phyloP scores from a whole-genome alignment of 495 filamentous ascomycete species.

The Symbiotaphrina buchneri region DNA sequence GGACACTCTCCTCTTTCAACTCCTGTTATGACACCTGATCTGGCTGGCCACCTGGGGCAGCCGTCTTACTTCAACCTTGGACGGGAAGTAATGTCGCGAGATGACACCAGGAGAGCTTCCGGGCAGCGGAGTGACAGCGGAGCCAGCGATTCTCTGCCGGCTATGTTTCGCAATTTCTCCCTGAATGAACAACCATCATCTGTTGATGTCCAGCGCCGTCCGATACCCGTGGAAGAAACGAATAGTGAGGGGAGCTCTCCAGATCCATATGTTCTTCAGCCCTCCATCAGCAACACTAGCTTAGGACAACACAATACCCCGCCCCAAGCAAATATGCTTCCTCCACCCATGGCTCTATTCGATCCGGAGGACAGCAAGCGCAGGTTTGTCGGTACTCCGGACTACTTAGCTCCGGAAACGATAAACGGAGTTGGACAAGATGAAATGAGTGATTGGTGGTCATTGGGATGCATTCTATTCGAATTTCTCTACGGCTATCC shows the following conservation, averaged over 20 bases:
- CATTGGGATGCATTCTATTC: slow-evolving; percentile 88
- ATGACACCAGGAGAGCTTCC: slow-evolving; percentile 59
- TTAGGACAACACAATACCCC: slow-evolving; percentile 26
- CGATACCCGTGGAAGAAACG: slow-evolving; percentile 44
- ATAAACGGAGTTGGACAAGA: slow-evolving; percentile 90
- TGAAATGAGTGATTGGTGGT: slow-evolving; percentile 99
- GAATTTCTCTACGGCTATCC: slow-evolving; percentile 87
- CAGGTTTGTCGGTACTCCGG: slow-evolving; percentile 87
- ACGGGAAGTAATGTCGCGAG: slow-evolving; percentile 41
- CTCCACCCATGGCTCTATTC: slow-evolving; percentile 87
- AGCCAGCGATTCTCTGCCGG: slow-evolving; percentile 62
- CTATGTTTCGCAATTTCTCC: slow-evolving; percentile 68
- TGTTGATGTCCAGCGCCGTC: slow-evolving; percentile 8
- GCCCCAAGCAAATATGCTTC: slow-evolving; percentile 61
- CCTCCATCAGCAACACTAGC: slow-evolving; percentile 29
- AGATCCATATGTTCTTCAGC: slow-evolving; percentile 35
- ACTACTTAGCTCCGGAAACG: slow-evolving; percentile 92
- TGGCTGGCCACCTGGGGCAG: slow-evolving; percentile 37
- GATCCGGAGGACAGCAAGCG: slow-evolving; percentile 87
- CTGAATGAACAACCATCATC: slow-evolving; percentile 33
- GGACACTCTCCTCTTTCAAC: slow-evolving; percentile 55
- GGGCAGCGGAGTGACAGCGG: slow-evolving; percentile 82
- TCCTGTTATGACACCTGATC: slow-evolving; percentile 72
- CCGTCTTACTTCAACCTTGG: slow-evolving; percentile 85
- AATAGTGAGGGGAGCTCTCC: slow-evolving; percentile 44